Evolutionary conservation across 2,329 filamentous ascomycete genomes (phyloP).

Genomic region (Fusarium aywerte): DNA sequence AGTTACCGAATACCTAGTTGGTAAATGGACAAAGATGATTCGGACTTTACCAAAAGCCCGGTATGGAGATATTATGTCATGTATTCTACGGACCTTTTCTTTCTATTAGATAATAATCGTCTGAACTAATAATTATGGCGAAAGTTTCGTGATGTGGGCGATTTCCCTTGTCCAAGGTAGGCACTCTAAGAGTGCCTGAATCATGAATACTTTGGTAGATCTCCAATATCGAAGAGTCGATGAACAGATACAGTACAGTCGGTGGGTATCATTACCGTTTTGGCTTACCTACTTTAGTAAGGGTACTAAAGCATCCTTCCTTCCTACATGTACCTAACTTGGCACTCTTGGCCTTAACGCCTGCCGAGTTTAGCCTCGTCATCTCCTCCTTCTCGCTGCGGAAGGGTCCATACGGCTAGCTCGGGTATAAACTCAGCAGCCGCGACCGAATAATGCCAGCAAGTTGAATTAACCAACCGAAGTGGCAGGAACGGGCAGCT

Average conservation of each 20-base stretch:
- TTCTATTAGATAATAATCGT: neutral
- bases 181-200: neutral
- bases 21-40: neutral
- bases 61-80: conserved; percentile 5
- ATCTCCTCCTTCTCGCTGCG: neutral
- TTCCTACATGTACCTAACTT: neutral
- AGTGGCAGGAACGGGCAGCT: neutral
- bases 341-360: neutral
- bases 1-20: too few species aligned
- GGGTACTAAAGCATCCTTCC: too few species aligned
- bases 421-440: neutral
- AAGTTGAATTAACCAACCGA: neutral
- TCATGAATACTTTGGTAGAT: too few species aligned
- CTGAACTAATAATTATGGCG: neutral
- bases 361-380: neutral
- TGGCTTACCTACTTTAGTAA: too few species aligned
- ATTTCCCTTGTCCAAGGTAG: too few species aligned
- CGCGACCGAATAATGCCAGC: neutral
- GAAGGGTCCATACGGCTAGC: neutral
- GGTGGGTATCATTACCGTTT: neutral
- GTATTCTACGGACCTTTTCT: neutral
- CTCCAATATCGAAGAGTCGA: too few species aligned
- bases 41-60: neutral
- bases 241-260: too few species aligned
- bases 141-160: too few species aligned